Evolutionary conservation across 2,329 filamentous ascomycete genomes (phyloP).

Genomic region (Colletotrichum chlorophyti): DNA sequence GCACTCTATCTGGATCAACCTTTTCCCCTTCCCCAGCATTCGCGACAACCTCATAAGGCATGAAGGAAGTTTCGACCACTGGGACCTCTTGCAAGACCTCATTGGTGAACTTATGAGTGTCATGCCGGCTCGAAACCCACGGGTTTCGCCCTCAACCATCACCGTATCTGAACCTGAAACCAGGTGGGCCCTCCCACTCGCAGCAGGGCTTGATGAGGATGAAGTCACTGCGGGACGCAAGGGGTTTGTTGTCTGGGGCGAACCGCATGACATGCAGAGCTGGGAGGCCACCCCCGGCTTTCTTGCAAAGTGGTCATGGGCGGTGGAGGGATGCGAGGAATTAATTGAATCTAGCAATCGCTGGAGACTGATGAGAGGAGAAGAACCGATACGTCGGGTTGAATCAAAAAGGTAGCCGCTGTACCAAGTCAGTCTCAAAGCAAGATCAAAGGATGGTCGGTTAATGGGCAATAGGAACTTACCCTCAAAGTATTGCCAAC

Average conservation of each 20-base stretch:
- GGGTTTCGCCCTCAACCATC: neutral
- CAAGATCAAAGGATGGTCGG: neutral
- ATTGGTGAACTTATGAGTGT: conserved; percentile 10
- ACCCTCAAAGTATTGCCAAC: neutral
- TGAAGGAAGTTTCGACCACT: conserved; percentile 15
- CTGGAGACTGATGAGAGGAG: conserved; percentile 32
- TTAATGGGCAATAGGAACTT: neutral
- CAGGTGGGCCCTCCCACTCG: neutral
- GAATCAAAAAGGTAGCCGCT: conserved; percentile 2
- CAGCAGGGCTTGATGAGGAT: neutral
- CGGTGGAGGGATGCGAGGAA: conserved; percentile 31
- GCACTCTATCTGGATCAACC: conserved; percentile 21
- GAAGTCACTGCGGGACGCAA: conserved; percentile 11
- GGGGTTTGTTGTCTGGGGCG: conserved; percentile 35
- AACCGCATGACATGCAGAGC: conserved; percentile 29
- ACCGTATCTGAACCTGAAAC: neutral
- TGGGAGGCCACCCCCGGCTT: conserved; percentile 35
- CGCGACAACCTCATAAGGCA: conserved; percentile 25
- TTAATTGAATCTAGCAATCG: conserved; percentile 30
- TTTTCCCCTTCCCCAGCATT: conserved; percentile 17
- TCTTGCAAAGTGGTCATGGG: conserved; percentile 33
- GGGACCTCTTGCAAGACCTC: conserved; percentile 11
- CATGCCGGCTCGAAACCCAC: neutral
- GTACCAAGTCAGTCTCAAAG: neutral
- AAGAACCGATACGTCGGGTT: conserved; percentile 22